Evolutionary conservation across 1,139 yeast species (phyloP).

Genomic region (Meyerozyma smithsonii): DNA sequence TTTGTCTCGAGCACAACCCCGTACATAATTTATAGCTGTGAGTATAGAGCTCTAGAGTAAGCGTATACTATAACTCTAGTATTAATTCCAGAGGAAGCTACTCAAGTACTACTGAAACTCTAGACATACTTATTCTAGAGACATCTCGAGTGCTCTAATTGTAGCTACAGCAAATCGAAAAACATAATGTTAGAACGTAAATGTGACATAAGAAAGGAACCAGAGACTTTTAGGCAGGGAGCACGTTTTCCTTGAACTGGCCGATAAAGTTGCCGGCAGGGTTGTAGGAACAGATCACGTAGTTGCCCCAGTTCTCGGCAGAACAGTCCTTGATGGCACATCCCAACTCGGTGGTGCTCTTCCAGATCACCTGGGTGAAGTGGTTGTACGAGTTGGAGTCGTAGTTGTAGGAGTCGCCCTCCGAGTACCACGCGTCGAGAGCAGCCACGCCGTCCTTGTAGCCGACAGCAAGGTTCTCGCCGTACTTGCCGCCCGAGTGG

Average conservation of each 20-base stretch:
- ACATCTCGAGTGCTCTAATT: too few species aligned
- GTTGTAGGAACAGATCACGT: constrained; percentile 50
- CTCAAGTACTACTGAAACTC: too few species aligned
- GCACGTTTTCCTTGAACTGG: constrained; percentile 46
- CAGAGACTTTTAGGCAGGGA: constrained; percentile 14
- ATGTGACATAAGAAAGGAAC: not conserved
- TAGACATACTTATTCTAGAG: too few species aligned
- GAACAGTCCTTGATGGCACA: constrained; percentile 60
- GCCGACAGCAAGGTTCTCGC: constrained; percentile 87
- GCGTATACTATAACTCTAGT: too few species aligned
- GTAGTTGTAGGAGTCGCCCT: constrained; percentile 57
- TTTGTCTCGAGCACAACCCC: not conserved
- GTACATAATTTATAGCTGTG: too few species aligned
- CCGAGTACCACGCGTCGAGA: constrained; percentile 81
- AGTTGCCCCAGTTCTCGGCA: constrained; percentile 41
- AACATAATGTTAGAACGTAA: not conserved
- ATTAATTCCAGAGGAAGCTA: too few species aligned
- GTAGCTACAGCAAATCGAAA: not conserved
- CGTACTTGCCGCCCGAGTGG: constrained; percentile 78
- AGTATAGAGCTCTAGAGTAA: too few species aligned
- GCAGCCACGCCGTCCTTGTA: constrained; percentile 48
- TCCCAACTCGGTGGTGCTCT: constrained; percentile 60
- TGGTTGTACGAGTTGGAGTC: constrained; percentile 48
- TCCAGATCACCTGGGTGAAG: constrained; percentile 88
- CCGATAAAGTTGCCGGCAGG: constrained; percentile 52